Percentiles rank a stretch among this genome's conserved stretches.
phyloP scores from a whole-genome alignment of 306 rosid species.

The Abrus precatorius region DNA sequence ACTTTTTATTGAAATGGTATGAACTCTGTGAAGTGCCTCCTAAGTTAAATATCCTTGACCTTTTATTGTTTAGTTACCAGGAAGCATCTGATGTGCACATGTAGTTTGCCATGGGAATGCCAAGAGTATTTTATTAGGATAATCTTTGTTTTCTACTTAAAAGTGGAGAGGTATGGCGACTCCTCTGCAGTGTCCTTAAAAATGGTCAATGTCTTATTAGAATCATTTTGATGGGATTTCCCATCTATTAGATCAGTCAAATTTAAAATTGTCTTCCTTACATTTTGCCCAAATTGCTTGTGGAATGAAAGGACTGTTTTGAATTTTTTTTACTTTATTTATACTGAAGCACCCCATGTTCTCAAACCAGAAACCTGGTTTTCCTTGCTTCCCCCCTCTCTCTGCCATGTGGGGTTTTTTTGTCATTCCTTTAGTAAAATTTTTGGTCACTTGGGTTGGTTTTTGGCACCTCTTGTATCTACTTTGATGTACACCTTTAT shows the following conservation, averaged over 20 bases:
- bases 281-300: neutral
- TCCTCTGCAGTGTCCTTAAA: neutral
- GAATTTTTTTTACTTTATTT: neutral
- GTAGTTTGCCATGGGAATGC: too few relatives aligned
- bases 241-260: neutral
- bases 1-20: neutral
- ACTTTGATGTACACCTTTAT: too few relatives aligned
- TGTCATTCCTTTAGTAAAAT: too few relatives aligned
- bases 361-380: neutral
- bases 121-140: neutral
- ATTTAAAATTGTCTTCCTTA: neutral
- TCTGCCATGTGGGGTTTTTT: too few relatives aligned
- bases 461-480: too few relatives aligned
- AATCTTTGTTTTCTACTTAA: neutral
- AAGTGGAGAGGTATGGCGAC: neutral
- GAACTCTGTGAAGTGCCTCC: neutral
- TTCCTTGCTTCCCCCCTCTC: too few relatives aligned
- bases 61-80: too few relatives aligned
- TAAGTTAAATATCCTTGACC: neutral
- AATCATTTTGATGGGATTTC: neutral
- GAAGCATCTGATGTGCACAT: too few relatives aligned
- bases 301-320: neutral
- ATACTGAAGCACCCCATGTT: neutral
- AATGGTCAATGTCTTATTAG: neutral
- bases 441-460: too few relatives aligned